These are phyloP conservation scores for Elaeis guineensis DNA, from an alignment of 176 grass and related monocot species.

Conservation along the genomic window DNA sequence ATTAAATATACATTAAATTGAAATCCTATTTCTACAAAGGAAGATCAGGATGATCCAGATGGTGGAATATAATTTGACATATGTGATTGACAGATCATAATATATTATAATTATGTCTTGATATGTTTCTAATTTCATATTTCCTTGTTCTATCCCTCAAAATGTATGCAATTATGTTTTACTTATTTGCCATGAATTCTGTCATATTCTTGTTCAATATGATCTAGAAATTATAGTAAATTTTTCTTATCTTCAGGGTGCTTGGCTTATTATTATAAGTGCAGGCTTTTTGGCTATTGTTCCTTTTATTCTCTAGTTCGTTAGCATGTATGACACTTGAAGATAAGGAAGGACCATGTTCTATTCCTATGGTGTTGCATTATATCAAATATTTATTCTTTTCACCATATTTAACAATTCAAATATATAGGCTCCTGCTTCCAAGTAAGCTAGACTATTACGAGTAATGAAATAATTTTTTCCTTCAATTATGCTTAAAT, in stretches of 20 bases:
- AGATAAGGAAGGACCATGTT: conserved; percentile 80
- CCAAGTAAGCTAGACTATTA: conserved; percentile 55
- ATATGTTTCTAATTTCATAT: conserved; percentile 37
- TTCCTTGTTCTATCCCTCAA: too few relatives aligned
- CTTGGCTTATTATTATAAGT: background rate
- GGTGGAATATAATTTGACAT: too few relatives aligned
- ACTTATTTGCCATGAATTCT: too few relatives aligned
- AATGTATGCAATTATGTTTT: too few relatives aligned
- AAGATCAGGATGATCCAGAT: too few relatives aligned
- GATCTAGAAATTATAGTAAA: too few relatives aligned
- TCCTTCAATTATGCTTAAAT: conserved; percentile 24
- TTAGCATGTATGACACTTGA: conserved; percentile 91
- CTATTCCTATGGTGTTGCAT: conserved; percentile 53
- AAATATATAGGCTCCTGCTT: conserved; percentile 94
- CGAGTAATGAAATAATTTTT: conserved; percentile 12
- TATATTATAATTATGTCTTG: conserved; percentile 25
- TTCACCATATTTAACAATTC: conserved; percentile 99
- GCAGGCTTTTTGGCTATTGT: conserved; percentile 72
- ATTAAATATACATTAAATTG: too few relatives aligned
- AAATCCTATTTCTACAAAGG: too few relatives aligned
- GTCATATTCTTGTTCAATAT: too few relatives aligned
- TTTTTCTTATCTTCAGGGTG: too few relatives aligned
- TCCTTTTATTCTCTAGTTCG: conserved; percentile 91
- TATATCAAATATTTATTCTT: conserved; percentile 97
- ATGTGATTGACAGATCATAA: too few relatives aligned